Evolutionary conservation across 148 eudicot genomes (phyloP).

Genomic region (Nepenthes mirabilis): DNA sequence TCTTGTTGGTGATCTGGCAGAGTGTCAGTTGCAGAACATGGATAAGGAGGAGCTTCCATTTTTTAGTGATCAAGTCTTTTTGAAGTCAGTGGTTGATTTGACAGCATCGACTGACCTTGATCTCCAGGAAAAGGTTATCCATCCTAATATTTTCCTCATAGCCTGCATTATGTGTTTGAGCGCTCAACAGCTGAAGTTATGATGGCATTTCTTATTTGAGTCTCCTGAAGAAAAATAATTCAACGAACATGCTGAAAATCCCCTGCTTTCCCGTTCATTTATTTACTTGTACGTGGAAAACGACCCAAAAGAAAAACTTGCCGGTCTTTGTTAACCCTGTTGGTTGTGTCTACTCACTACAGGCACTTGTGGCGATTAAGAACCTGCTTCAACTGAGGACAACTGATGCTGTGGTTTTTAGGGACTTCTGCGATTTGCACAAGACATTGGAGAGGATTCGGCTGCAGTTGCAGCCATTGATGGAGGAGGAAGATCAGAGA

Average conservation of each 20-base stretch:
- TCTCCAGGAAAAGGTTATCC: conserved; percentile 80
- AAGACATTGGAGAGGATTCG: conserved; percentile 51
- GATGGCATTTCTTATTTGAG: neutral
- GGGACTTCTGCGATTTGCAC: conserved; percentile 54
- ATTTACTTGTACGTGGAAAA: neutral
- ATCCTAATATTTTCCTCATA: neutral
- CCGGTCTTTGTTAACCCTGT: neutral
- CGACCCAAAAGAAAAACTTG: neutral
- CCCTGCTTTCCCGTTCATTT: neutral
- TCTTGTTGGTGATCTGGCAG: conserved; percentile 67
- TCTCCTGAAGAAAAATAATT: no score
- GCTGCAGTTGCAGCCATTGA: conserved; percentile 43
- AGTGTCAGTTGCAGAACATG: conserved; percentile 33
- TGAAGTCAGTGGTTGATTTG: conserved; percentile 63
- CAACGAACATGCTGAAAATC: no score
- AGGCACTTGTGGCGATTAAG: conserved; percentile 69
- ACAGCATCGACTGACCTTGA: conserved; percentile 54
- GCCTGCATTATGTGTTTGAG: neutral
- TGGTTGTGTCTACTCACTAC: conserved; percentile 9
- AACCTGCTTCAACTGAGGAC: conserved; percentile 48
- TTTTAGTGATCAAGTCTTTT: conserved; percentile 43
- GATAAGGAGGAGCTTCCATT: conserved; percentile 35
- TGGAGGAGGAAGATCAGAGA: conserved; percentile 39
- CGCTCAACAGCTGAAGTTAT: neutral
- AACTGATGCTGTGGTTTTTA: conserved; percentile 37